Evolutionary conservation across 768 basidiomycete species (phyloP), one percentile per base, ranked within the genome.

Genomic region (Leccinum subgranulosum): DNA sequence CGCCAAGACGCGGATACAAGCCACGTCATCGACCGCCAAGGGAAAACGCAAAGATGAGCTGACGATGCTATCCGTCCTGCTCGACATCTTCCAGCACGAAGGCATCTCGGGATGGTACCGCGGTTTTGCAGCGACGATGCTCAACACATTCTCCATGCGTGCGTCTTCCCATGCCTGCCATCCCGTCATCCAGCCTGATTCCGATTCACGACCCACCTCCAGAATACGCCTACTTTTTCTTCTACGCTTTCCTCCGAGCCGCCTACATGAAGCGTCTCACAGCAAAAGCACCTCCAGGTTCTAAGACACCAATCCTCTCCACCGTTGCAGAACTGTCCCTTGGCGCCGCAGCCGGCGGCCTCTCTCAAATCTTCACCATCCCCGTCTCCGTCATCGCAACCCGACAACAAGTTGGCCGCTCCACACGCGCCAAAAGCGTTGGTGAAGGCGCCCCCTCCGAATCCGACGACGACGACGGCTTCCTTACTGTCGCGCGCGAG

Each of bases 171-270:
- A 41, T 41, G 39, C 6, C 39, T 41, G 7, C 19, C 19, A 17
- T 33, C 15, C 31, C 11, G 11, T 10, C 28, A 2, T 46, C 47
- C 36, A 36, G 25, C 23, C 29, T n/a, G 31, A 51, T 31, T 15
- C 59, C 19, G 19, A 43, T 43, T 21, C 19, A 5, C 39, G 19
- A 10, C 7, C 39, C 46, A n/a, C 4, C 31, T 29, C 11, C 60
- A 97, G 95, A 97, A 84, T 98, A 95, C 69, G 96, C 97, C 25
- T 99, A 99, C 77, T 99, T 99, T 81, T 98, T 96, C 81, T 98
- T 97, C 78, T 98, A 98, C 72, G 90, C 94, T 21, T 80, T 94
- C 72, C 89, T 98, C 25, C 84, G 97, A 62, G 84, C 81, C 21
- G 81, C 89, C 5, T 94, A 94, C 74, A 83, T 90, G 64, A 87